Base-by-base conservation (phyloP, 2,329 filamentous ascomycete genomes). In the Didymella pomorum region DNA sequence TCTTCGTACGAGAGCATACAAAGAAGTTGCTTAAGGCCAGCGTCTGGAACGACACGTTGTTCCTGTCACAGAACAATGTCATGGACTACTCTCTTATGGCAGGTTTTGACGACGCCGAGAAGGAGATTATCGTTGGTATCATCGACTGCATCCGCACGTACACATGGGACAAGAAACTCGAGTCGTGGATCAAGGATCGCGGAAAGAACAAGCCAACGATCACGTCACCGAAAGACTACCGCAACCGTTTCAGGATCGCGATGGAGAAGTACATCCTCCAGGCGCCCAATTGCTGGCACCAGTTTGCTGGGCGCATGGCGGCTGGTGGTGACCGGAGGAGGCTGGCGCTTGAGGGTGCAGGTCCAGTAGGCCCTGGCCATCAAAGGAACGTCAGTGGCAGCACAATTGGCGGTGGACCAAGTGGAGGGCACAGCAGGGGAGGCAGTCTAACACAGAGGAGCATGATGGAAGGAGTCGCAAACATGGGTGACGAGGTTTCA, bases 31-130 rank as follows among this genome's bases (percentile, higher is more conserved):
- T 99, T 29, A 87, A 92, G 62, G 91, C 91, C 51, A 95, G 91
- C 10, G 93, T 99, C 2, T 98, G 93, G 88, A 99, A 99, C 74
- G 96, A 99, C 74, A 99, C 96, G 1, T 82, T 99, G 26, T 99
- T 98, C 80, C 80, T 99, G 51, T 93, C 91, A 46, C 88, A 93
- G 37, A 94, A 98, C 73, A 95, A 98, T 70, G 95, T 99, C 53
- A 99, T 99, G 95, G 95, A 99, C 79, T 99, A 99, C 79, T 95
- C 90, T 23, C 85, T 99, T 43, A 99, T 99, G 95, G 93, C 97
- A 53, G 96, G 94, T 0, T 96, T 99, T 43, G 94, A 99, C 71
- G 95, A 97, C 75, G 84, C 84, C 35, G 86, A 88, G 63, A 93
- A 94, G 70, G 94, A 99, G 78, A 86, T 99, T 14, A 92, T 98